These are phyloP conservation scores for Phytophthora megakarya DNA, from an alignment of 352 stramenopile genomes.

Conservation along the genomic window DNA sequence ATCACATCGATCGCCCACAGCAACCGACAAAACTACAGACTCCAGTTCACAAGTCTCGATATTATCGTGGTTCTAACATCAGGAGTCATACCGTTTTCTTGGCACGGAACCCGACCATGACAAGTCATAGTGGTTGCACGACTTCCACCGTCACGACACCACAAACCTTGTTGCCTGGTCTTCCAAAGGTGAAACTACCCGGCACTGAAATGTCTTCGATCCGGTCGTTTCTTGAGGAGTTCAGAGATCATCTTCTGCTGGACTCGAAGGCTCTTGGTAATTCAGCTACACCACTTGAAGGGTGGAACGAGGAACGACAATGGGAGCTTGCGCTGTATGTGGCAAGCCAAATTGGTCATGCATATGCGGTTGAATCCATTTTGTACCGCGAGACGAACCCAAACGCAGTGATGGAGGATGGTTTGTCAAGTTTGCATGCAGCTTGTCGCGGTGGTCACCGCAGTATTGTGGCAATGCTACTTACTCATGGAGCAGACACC, in stretches of 20 bases:
- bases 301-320: conserved; percentile 38
- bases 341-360: conserved; percentile 54
- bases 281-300: conserved; percentile 14
- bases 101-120: conserved; percentile 25
- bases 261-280: conserved; percentile 36
- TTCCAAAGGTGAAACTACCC: conserved; percentile 49
- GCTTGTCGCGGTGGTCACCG: conserved; percentile 51
- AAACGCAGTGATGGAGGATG: conserved; percentile 46
- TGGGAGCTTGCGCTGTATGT: conserved; percentile 63
- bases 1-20: background rate
- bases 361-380: conserved; percentile 50
- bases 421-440: conserved; percentile 49
- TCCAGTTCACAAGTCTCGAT: conserved; percentile 19
- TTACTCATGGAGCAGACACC: conserved; percentile 49
- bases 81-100: conserved; percentile 27
- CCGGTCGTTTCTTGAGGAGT: conserved; percentile 50
- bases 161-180: conserved; percentile 31
- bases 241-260: conserved; percentile 49
- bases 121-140: conserved; percentile 2
- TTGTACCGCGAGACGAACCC: conserved; percentile 47
- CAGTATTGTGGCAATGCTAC: conserved; percentile 50
- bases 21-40: conserved; percentile 6
- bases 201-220: conserved; percentile 41
- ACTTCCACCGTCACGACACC: conserved; percentile 14
- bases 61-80: conserved; percentile 24